Evolutionary conservation across 2,329 filamentous ascomycete genomes (phyloP), one percentile per base, ranked within the genome.

Genomic region (Pseudocercospora fuligena): DNA sequence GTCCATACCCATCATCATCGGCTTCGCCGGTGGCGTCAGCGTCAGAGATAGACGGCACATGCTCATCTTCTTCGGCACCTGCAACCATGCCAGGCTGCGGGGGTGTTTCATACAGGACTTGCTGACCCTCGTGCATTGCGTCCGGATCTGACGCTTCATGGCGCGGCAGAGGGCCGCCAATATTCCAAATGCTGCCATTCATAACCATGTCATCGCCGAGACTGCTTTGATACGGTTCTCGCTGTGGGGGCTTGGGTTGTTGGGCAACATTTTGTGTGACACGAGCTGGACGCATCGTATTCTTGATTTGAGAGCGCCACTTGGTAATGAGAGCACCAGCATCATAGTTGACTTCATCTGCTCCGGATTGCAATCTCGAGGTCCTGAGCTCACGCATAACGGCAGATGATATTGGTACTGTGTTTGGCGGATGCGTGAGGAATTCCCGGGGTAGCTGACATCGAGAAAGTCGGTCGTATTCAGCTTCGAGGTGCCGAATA

Each of bases 401-500:
- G 16, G 80, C 75, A 0, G 73, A 64, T 16, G 79, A 71, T 4
- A 82, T 69, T 11, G 77, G 76, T 29, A 82, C 75, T 40, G 73
- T 79, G 57, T 79, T 76, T 2, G 74, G 75, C 16, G 76, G 75
- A 54, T 73, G 73, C 36, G 74, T 66, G 16, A 77, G 69, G 58
- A 72, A 76, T 58, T 78, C 77, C n/a, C 74, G 68, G 6, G 77
- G 76, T 33, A 78, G 63, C 66, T 78, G 77, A 60, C 73, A 77
- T 1, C 73, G 71, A 5, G 73, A 74, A 23, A 79, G 61, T 2
- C 75, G 73, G 31, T 78, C 75, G 60, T 74, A 78, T 56, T 79
- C 74, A 9, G 73, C 72, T 63, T 77, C 76, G 3, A 84, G 76
- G 63, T 81, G 78, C 3, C 80, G 79, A 31, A 81, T 78, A 61